Base-by-base conservation (phyloP, 805 yeast species). In the Blastobotrys americana region DNA sequence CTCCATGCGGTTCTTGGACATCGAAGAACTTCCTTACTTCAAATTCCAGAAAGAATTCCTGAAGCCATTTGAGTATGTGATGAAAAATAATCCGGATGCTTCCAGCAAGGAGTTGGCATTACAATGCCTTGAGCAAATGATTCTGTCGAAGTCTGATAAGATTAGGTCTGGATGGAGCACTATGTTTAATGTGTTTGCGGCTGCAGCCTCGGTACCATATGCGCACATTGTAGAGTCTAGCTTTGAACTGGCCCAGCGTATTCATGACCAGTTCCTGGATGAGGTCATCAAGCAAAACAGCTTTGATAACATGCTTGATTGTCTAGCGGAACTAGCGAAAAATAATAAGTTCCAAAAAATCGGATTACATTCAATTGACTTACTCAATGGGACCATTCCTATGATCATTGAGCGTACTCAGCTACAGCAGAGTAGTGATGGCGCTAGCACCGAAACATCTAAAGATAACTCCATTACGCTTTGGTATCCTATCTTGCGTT, bases 91-190 rank as follows among this genome's bases (percentile, higher is more conserved):
- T 50, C 71, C 72, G 10, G 78, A 82, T 23, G 61, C 73, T 6
- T 83, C 80, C 43, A 90, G 88, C 21, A 84, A 83, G 58, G 93
- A 84, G 45, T 80, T 90, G 88, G 88, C 86, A 5, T 70, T 93
- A 47, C 96, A 89, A 54, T 89, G 96, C 65, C 74, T 90, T 54
- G 78, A 80, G 52, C 90, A 87, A 58, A 82, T 94, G 80, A 78
- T 93, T 34, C 68, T 78, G 50, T 80, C 87, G 20, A 84, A 87
- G 56, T 78, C 89, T 3, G 69, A 66, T 13, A 74, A 77, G 46
- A 84, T 93, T 51, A 82, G 78, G 59, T 88, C 97, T 16, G 99
- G 99, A 38, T 93, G 99, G 99, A 77, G 77, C 48, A 80, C 97
- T 0, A 80, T 94, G 43, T 78, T 93, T 56, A 83, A 79, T 20